A percentile compares a stretch with the other conserved stretches of the same genome.
These are phyloP conservation scores for Haematococcus lacustris DNA, from an alignment of 139 green algal species.

Conservation along the genomic window DNA sequence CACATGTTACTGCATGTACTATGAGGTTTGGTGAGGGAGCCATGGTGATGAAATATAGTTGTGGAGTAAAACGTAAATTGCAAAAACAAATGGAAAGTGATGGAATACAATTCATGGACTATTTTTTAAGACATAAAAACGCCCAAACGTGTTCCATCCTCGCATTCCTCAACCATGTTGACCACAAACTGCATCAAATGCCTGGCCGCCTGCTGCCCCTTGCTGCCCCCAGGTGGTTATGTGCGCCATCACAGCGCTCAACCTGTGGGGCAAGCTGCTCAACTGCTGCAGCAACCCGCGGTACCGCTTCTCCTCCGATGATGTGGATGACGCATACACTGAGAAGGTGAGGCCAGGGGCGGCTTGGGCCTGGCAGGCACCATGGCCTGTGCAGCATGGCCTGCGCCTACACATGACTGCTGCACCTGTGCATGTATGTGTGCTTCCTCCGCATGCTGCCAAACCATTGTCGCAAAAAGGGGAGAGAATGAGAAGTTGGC, in stretches of 20 bases:
- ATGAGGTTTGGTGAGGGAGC: too few species aligned
- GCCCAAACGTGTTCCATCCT: too few species aligned
- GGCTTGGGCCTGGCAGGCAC: not conserved
- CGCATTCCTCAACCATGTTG: not conserved
- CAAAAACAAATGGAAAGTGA: too few species aligned
- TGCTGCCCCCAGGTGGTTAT: constrained; percentile 25
- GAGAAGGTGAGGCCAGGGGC: constrained; percentile 17
- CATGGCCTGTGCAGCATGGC: not conserved
- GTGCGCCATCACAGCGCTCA: constrained; percentile 46
- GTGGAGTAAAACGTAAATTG: too few species aligned
- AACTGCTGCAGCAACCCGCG: constrained; percentile 21
- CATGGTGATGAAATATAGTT: too few species aligned
- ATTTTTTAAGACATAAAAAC: too few species aligned
- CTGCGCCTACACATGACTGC: not conserved
- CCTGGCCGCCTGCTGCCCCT: not conserved
- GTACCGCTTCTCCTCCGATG: constrained; percentile 39
- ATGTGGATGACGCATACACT: constrained; percentile 63
- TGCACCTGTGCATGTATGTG: not conserved
- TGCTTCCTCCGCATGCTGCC: too few species aligned
- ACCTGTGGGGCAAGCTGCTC: constrained; percentile 42
- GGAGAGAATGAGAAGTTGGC: too few species aligned
- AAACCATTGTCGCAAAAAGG: too few species aligned
- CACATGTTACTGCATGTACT: too few species aligned
- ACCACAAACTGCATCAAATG: not conserved
- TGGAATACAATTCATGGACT: too few species aligned